Evolutionary conservation across 352 stramenopile species (phyloP).

Genomic region (Aphanomyces euteiches): DNA sequence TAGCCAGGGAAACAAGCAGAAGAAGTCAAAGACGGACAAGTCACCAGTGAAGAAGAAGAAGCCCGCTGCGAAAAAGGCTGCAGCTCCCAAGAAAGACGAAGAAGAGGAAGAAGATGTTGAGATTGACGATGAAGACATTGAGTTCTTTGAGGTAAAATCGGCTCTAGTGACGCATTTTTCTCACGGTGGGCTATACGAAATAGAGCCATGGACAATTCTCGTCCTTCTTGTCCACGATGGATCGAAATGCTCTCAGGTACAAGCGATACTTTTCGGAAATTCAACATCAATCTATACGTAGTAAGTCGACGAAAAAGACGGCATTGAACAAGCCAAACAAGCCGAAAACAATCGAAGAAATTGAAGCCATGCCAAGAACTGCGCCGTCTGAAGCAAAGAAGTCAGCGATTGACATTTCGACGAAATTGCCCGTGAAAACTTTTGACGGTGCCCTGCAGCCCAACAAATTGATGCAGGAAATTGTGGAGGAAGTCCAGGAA

Average conservation of each 20-base stretch:
- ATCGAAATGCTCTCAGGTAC: slow-evolving; percentile 54
- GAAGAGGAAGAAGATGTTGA: slow-evolving; percentile 75
- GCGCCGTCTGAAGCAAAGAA: slow-evolving; percentile 57
- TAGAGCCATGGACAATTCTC: slow-evolving; percentile 42
- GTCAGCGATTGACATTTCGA: slow-evolving; percentile 45
- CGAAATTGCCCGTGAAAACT: slow-evolving; percentile 80
- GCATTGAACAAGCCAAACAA: slow-evolving; percentile 35
- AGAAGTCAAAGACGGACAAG: slow-evolving; percentile 13
- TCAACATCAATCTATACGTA: background rate
- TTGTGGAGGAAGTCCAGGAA: slow-evolving; percentile 46
- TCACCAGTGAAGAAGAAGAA: slow-evolving; percentile 12
- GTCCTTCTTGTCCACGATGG: slow-evolving; percentile 77
- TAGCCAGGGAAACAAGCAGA: slow-evolving; percentile 14
- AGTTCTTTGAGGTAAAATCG: slow-evolving; percentile 25
- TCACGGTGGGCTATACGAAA: background rate
- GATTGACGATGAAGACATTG: slow-evolving; percentile 66
- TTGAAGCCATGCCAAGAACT: slow-evolving; percentile 64
- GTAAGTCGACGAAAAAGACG: slow-evolving; percentile 48
- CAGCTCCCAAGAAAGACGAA: slow-evolving; percentile 55
- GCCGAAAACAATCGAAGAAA: slow-evolving; percentile 59
- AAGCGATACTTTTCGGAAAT: background rate
- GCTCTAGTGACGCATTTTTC: background rate
- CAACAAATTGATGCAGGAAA: slow-evolving; percentile 67
- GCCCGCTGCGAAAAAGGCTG: slow-evolving; percentile 28
- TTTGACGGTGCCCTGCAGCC: slow-evolving; percentile 76